These are phyloP conservation scores for Gardenia jasminoides DNA, from an alignment of 257 asterid genomes.

Conservation along the genomic window DNA sequence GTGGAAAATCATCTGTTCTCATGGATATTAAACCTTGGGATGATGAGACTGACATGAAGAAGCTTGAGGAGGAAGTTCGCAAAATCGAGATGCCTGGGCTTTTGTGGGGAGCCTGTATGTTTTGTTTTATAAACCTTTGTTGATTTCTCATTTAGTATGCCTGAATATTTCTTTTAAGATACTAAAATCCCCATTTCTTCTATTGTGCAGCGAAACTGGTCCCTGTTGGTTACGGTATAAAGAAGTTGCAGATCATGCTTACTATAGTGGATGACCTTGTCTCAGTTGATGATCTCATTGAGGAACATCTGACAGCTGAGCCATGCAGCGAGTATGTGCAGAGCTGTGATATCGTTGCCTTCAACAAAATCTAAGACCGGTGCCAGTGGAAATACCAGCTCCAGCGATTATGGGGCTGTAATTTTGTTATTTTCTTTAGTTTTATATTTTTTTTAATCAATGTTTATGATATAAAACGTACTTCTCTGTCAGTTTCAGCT, in stretches of 20 bases:
- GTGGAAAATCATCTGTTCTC: slow-evolving; percentile 96
- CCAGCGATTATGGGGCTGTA: slow-evolving; percentile 21
- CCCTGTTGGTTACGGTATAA: slow-evolving; percentile 86
- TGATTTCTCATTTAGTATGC: not conserved
- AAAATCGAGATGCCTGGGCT: slow-evolving; percentile 68
- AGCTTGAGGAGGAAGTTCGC: slow-evolving; percentile 85
- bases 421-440: slow-evolving; percentile 26
- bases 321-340: slow-evolving; percentile 46
- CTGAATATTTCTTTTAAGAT: not conserved
- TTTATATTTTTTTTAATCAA: not conserved
- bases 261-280: slow-evolving; percentile 84
- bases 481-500: not conserved
- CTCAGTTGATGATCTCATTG: slow-evolving; percentile 62
- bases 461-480: not conserved
- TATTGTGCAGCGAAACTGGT: slow-evolving; percentile 64
- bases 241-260: slow-evolving; percentile 83
- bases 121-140: not conserved
- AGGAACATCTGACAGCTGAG: slow-evolving; percentile 45
- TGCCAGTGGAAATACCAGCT: not conserved
- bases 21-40: slow-evolving; percentile 97
- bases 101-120: slow-evolving; percentile 97
- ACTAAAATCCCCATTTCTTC: not conserved
- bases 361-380: slow-evolving; percentile 45
- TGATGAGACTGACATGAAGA: slow-evolving; percentile 97
- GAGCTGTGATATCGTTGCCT: slow-evolving; percentile 58